Conservation (phyloP, 2,329 filamentous ascomycete species). For the Rutstroemia sp. region DNA sequence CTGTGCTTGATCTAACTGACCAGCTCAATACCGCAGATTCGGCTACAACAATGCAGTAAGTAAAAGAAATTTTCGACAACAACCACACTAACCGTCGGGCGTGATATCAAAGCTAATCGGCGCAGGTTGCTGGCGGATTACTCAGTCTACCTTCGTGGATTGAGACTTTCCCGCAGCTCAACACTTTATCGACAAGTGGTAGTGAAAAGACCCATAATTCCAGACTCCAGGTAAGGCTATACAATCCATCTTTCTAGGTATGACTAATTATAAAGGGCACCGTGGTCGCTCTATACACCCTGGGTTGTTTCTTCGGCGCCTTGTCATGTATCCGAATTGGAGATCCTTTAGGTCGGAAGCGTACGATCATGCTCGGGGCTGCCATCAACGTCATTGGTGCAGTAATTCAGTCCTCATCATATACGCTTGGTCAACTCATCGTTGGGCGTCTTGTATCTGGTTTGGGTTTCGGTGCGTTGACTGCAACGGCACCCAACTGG, state of each 20-base stretch:
- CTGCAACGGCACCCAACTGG: slow-evolving; percentile 48
- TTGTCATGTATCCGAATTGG: slow-evolving; percentile 31
- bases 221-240: neutral
- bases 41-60: slow-evolving; percentile 37
- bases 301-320: slow-evolving; percentile 41
- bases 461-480: slow-evolving; percentile 44
- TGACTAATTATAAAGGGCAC: slow-evolving; percentile 2
- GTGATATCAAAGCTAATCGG: neutral
- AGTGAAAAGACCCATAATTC: slow-evolving; percentile 2
- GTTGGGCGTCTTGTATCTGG: slow-evolving; percentile 42
- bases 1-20: neutral
- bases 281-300: slow-evolving; percentile 28
- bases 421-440: slow-evolving; percentile 45
- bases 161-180: slow-evolving; percentile 8
- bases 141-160: slow-evolving; percentile 28
- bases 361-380: slow-evolving; percentile 50
- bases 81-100: no score
- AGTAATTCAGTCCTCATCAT: slow-evolving; percentile 34
- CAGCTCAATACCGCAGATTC: slow-evolving; percentile 28
- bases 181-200: slow-evolving; percentile 2
- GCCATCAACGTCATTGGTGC: slow-evolving; percentile 51
- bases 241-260: neutral
- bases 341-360: slow-evolving; percentile 49
- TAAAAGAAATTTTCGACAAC: no score
- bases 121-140: slow-evolving; percentile 39